Evolutionary conservation across 306 rosid species (phyloP).

Genomic region (Mucuna pruriens): DNA sequence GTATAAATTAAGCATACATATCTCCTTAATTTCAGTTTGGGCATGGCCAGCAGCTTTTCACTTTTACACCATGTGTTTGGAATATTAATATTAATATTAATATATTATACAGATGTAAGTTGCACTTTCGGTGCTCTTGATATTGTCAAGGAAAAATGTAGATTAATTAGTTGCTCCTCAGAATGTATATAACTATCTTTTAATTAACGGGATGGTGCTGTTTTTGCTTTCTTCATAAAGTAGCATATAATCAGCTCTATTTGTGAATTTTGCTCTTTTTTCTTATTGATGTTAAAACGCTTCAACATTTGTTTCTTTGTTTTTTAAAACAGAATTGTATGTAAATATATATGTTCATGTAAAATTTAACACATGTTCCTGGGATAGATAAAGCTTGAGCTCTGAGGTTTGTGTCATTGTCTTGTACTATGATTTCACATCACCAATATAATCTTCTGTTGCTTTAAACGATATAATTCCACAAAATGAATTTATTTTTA

Average conservation of each 20-base stretch:
- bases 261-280: background rate
- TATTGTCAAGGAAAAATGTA: background rate
- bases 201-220: background rate
- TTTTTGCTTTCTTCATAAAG: background rate
- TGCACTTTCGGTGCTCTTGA: background rate
- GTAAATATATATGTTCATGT: background rate
- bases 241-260: background rate
- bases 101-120: background rate
- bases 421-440: slow-evolving; percentile 1
- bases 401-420: background rate
- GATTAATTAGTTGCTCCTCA: background rate
- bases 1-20: background rate
- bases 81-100: background rate
- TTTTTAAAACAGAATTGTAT: background rate
- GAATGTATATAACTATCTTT: background rate
- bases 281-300: background rate
- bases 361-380: background rate
- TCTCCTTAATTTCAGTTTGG: slow-evolving; percentile 15
- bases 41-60: slow-evolving; percentile 15
- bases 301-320: background rate
- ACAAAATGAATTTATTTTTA: background rate
- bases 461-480: background rate
- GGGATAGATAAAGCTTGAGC: background rate
- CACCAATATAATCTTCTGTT: background rate
- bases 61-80: slow-evolving; percentile 24